phyloP scores from a whole-genome alignment of 2,329 filamentous ascomycete species.

The Tolypocladium inflatum region DNA sequence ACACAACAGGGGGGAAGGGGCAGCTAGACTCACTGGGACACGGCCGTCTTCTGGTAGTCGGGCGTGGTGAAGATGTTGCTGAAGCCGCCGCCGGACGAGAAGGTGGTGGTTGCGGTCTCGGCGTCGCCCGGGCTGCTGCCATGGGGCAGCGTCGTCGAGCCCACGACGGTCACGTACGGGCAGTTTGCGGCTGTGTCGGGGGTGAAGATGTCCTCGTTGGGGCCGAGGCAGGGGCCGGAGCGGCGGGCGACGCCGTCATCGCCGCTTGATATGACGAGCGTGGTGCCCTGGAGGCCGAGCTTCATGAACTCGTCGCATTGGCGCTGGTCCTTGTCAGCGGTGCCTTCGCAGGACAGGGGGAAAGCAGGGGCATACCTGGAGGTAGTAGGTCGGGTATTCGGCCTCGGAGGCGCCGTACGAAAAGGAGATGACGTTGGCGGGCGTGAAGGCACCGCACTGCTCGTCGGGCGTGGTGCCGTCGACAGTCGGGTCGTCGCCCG shows the following conservation, averaged over 20 bases:
- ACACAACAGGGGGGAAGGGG: not conserved
- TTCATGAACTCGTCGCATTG: conserved; percentile 50
- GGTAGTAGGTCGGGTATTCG: not conserved
- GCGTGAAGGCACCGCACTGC: not conserved
- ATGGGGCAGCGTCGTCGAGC: conserved; percentile 30
- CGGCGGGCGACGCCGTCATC: conserved; percentile 11
- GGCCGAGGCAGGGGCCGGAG: conserved; percentile 8
- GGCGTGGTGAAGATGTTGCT: conserved; percentile 38
- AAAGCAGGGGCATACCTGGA: not conserved
- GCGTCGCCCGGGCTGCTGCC: conserved; percentile 3
- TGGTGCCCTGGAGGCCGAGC: conserved; percentile 41
- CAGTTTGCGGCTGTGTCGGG: conserved; percentile 36
- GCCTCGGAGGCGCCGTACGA: not conserved
- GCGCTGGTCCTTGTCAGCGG: conserved; percentile 21
- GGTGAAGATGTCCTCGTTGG: conserved; percentile 32
- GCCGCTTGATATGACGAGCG: conserved; percentile 31
- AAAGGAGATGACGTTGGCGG: not conserved
- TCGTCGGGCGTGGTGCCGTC: not conserved
- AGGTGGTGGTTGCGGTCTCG: conserved; percentile 17
- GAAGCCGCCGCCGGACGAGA: conserved; percentile 39
- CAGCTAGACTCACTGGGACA: conserved; percentile 5
- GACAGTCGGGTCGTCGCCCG: not conserved
- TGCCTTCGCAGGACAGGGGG: not conserved
- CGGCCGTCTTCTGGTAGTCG: conserved; percentile 30
- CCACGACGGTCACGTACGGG: conserved; percentile 40